Evolutionary conservation across 768 basidiomycete genomes (phyloP), one percentile per base, ranked within the genome.

Genomic region (Auricularia cornea): DNA sequence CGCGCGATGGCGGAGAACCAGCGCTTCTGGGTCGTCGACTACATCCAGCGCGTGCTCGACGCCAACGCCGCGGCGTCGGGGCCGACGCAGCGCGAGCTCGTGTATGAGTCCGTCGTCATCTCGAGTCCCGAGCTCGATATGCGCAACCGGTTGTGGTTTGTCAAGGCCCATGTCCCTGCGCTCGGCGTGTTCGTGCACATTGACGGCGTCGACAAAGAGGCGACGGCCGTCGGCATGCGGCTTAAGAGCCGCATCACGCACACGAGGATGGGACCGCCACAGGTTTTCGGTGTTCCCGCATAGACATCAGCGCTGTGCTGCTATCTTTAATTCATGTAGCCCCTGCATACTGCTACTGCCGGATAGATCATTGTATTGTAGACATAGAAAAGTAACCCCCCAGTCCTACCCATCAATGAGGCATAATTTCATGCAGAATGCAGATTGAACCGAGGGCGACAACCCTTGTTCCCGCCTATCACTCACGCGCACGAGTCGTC

Each of bases 1-100:
- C 70, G 73, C 4, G 66, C 71, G 6, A 70, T 77, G 26, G 66
- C 69, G 23, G 67, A 65, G 2, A 77, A 75, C 71, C 48, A 72
- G 28, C 65, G 60, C 54, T 77, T 75, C 67, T 84, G 83, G 82
- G 72, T 75, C 18, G 63, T 75, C 59, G 60, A 70, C 63, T 81
- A 70, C 65, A 64, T 84, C 62, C 69, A 75, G 60, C 72, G 81
- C 23, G 76, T 75, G 69, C 68, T 75, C 60, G 70, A 73, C 8
- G 41, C 32, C 3, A 30, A 59, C 23, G 40, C 48, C n/a, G 51
- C 28, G 3, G 59, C 56, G 28, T 32, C 60, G 28, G 61, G 28
- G 35, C 35, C 54, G 20, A 52, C 28, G 18, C 26, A 10, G 28
- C 28, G 54, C 54, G 26, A 38, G 23, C 20, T 51, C n/a, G 52